Evolutionary conservation across 192 early-diverging fungal species (phyloP), one percentile per base, ranked within the genome.

Genomic region (Cetraspora pellucida): DNA sequence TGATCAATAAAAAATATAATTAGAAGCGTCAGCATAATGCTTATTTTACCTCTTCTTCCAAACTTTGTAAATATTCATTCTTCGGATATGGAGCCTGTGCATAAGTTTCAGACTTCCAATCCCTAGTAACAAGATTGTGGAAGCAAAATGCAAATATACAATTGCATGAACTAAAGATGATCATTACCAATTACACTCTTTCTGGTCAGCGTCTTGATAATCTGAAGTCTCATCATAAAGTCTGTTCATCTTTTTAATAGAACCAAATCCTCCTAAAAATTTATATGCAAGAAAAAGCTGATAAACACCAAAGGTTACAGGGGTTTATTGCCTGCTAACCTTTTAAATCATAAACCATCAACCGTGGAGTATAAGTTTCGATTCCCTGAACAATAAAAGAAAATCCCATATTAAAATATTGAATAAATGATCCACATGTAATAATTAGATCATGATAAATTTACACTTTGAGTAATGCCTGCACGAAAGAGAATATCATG

Each of bases 291-390:
- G 23, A 27, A 28, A 30, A 54, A 19, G 23, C 11, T 52, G 23
- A 25, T 54, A 27, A 47, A 43, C 10, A 50, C 30, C n/a, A 13
- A 4, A 31, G 17, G 6, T 19, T 27, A n/a, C 10, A 31, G 8
- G 25, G 30, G 30, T 9, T 17, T 19, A 2, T 27, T 54, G 19
- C 16, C 10, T 54, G 19, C 19, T 25, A 70, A 85, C 91, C 94
- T 81, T 92, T 93, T 67, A 93, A 74, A 73, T 98, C 97, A 74
- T 90, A 93, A 44, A 94, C 82, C 73, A 98, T 65, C 9, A 91
- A 82, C 44, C 97, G 87, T 21, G 97, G 97, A 28, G 88, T 89
- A 76, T 87, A 93, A 13, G 88, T 91, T 66, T 86, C 87, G 10
- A 86, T 82, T 45, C 91, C 89, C 88, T 92, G 71, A 66, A n/a